Percentiles rank a stretch among this genome's conserved stretches.
These are phyloP conservation scores for Fraxinus cuspidata DNA, from an alignment of 257 asterid genomes.

Conservation along the genomic window DNA sequence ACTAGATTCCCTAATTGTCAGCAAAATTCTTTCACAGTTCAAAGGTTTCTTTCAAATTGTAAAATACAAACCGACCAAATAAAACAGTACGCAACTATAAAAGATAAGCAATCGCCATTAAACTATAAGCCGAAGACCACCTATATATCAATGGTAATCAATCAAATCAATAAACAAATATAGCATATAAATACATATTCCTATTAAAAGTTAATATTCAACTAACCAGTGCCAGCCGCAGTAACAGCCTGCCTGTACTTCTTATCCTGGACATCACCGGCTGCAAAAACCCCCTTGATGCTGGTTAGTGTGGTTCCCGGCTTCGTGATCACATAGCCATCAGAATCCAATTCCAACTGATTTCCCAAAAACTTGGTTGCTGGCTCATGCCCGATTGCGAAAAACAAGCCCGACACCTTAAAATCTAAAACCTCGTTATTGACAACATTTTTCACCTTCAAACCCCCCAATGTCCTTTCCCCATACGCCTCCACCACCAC, in stretches of 20 bases:
- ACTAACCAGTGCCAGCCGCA: conserved; percentile 95
- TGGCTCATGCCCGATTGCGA: conserved; percentile 94
- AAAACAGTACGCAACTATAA: neutral
- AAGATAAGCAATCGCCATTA: neutral
- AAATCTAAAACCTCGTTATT: conserved; percentile 61
- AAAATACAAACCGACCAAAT: neutral
- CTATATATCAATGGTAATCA: neutral
- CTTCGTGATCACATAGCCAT: conserved; percentile 76
- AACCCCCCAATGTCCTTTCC: conserved; percentile 59
- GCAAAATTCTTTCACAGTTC: neutral
- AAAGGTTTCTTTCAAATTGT: neutral
- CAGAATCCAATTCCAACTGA: conserved; percentile 80
- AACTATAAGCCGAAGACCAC: neutral
- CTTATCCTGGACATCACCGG: conserved; percentile 99
- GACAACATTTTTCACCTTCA: conserved; percentile 71
- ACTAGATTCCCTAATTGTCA: neutral
- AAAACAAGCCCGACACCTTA: conserved; percentile 76
- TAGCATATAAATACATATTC: neutral
- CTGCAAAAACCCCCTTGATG: conserved; percentile 88
- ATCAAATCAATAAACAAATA: neutral
- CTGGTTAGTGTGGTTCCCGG: conserved; percentile 81
- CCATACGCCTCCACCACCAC: conserved; percentile 82
- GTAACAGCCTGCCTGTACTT: conserved; percentile 95
- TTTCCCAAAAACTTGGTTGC: conserved; percentile 86
- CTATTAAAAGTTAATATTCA: neutral